Conservation (phyloP, 768 basidiomycete genomes). For the Macrocybe gigantea region DNA sequence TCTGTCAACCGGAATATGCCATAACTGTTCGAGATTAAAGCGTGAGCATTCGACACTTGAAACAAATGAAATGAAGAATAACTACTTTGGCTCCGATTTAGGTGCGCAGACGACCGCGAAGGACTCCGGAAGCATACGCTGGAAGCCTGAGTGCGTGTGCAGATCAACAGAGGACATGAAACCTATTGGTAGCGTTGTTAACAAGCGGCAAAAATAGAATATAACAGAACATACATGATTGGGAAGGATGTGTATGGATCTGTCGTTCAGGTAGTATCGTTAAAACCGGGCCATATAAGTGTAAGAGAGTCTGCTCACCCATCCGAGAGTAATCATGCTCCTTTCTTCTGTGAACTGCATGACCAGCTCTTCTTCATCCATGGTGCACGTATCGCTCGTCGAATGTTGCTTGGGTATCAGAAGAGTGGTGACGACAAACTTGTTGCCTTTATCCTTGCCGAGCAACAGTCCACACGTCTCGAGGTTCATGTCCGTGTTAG, state of each 20-base stretch:
- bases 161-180: conserved; percentile 96
- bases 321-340: conserved; percentile 81
- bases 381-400: conserved; percentile 88
- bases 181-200: conserved; percentile 29
- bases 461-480: conserved; percentile 88
- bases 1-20: conserved; percentile 89
- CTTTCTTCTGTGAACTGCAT: conserved; percentile 80
- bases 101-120: conserved; percentile 93
- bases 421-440: conserved; percentile 72
- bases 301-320: conserved; percentile 49
- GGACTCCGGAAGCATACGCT: conserved; percentile 84
- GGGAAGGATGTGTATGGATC: conserved; percentile 93
- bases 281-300: background rate
- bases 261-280: conserved; percentile 19
- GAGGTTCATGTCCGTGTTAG: conserved; percentile 71
- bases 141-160: conserved; percentile 88
- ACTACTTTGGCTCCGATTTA: conserved; percentile 67
- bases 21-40: conserved; percentile 41
- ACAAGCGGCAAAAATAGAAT: background rate
- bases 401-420: conserved; percentile 86
- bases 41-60: background rate
- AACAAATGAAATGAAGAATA: background rate
- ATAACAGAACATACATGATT: conserved; percentile 56
- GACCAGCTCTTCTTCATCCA: conserved; percentile 87
- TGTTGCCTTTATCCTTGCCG: conserved; percentile 57